These are phyloP conservation scores for Fusarium sp. DNA, from an alignment of 2,329 filamentous ascomycete species.

Conservation along the genomic window DNA sequence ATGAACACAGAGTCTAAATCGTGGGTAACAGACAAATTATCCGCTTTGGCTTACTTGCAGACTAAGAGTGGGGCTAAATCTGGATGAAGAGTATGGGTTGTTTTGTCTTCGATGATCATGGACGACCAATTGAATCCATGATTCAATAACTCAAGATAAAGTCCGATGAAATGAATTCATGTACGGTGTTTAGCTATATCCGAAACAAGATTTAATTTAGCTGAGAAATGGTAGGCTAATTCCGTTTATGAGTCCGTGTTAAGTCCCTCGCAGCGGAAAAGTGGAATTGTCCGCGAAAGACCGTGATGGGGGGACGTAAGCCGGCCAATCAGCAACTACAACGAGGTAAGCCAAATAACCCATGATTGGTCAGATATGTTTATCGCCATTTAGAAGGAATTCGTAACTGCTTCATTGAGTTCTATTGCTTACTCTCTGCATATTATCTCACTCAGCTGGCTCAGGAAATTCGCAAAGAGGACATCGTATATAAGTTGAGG, in stretches of 20 bases:
- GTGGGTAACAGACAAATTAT: too few species aligned
- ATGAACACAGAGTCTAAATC: too few species aligned
- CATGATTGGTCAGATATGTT: conserved; percentile 20
- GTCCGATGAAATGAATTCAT: neutral
- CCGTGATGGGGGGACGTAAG: neutral
- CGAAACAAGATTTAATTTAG: neutral
- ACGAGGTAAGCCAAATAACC: conserved; percentile 1
- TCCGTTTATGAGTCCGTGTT: neutral
- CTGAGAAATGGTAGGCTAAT: neutral
- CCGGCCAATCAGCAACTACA: conserved; percentile 10
- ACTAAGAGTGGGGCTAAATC: too few species aligned
- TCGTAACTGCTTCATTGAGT: neutral
- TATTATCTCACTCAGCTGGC: neutral
- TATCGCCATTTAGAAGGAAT: neutral
- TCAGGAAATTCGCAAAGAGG: neutral
- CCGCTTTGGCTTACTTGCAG: too few species aligned
- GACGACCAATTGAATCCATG: too few species aligned
- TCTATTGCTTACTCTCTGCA: neutral
- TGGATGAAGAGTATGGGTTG: too few species aligned
- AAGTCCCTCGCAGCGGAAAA: conserved; percentile 18
- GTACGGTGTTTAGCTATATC: neutral
- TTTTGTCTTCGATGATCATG: too few species aligned
- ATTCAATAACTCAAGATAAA: neutral
- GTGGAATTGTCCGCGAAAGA: conserved; percentile 10
- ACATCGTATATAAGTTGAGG: conserved; percentile 31